phyloP scores from a whole-genome alignment of 208 protist species.

The Chromosphaera perkinsii region DNA sequence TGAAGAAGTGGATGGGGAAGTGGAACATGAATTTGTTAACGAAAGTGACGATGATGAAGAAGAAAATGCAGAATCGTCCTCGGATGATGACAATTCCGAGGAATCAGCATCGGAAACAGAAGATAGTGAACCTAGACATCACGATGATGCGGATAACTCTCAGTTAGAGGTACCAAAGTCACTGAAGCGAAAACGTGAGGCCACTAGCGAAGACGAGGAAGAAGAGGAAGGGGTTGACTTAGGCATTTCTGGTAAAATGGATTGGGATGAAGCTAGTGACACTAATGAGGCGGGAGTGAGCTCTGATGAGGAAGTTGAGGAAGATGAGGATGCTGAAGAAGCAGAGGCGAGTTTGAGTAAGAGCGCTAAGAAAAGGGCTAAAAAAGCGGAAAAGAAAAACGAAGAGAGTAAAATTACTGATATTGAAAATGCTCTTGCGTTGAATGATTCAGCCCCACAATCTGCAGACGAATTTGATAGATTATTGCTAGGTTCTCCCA shows the following conservation, averaged over 20 bases:
- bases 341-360: neutral
- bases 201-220: too few relatives aligned
- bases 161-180: too few relatives aligned
- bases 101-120: too few relatives aligned
- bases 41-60: constrained; percentile 13
- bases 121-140: neutral
- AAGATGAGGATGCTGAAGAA: constrained; percentile 1
- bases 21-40: neutral
- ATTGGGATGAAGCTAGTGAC: neutral
- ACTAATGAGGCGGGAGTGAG: neutral
- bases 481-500: constrained; percentile 55
- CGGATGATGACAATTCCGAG: constrained; percentile 3
- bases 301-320: neutral
- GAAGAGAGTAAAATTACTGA: neutral
- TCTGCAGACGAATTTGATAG: constrained; percentile 66
- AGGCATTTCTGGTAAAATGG: too few relatives aligned
- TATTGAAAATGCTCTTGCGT: constrained; percentile 33
- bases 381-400: neutral
- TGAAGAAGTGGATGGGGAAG: neutral
- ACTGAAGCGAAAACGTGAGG: too few relatives aligned
- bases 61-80: too few relatives aligned
- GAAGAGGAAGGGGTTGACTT: too few relatives aligned
- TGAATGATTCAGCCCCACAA: constrained; percentile 32
- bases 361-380: neutral
- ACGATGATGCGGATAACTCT: neutral